Evolutionary conservation across 345 rosid genomes (phyloP), one percentile per base, ranked within the genome.

Genomic region (Viola odorata): DNA sequence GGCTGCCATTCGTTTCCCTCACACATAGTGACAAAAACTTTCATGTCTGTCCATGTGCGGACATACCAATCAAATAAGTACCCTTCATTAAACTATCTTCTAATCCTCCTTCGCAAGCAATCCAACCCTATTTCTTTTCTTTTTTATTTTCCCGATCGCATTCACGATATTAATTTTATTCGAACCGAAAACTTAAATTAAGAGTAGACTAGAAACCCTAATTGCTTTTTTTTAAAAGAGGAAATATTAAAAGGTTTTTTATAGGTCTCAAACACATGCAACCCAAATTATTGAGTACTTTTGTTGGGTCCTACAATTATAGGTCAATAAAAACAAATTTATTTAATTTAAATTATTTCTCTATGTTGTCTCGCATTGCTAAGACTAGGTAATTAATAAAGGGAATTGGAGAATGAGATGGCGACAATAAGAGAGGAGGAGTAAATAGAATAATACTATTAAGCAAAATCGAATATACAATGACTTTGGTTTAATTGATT

Each of bases 301-400:
- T 32, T 4, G 14, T 32, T 38, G 65, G 77, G 69, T 13, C 77
- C 77, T 64, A 45, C 62, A 67, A 72, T 75, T 67, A 75, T 69
- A 55, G 37, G 8, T 40, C 41, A 50, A 45, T 65, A 62, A 64
- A 67, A 71, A 41, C 32, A 58, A n/a, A n/a, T n/a, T n/a, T n/a
- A n/a, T n/a, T n/a, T n/a, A n/a, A n/a, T n/a, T n/a, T n/a, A n/a
- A n/a, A n/a, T n/a, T n/a, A n/a, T n/a, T n/a, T n/a, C n/a, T n/a
- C n/a, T n/a, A n/a, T n/a, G n/a, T n/a, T n/a, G n/a, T n/a, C n/a
- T n/a, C n/a, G n/a, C n/a, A n/a, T n/a, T n/a, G n/a, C n/a, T n/a
- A n/a, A n/a, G n/a, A n/a, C n/a, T n/a, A n/a, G n/a, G n/a, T n/a
- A n/a, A n/a, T n/a, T n/a, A n/a, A n/a, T 23, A 23, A 23, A 23